Percentiles rank a stretch among this genome's conserved stretches.
Evolutionary conservation across 495 filamentous ascomycete species (phyloP).

Genomic region (Emericellopsis terricola): DNA sequence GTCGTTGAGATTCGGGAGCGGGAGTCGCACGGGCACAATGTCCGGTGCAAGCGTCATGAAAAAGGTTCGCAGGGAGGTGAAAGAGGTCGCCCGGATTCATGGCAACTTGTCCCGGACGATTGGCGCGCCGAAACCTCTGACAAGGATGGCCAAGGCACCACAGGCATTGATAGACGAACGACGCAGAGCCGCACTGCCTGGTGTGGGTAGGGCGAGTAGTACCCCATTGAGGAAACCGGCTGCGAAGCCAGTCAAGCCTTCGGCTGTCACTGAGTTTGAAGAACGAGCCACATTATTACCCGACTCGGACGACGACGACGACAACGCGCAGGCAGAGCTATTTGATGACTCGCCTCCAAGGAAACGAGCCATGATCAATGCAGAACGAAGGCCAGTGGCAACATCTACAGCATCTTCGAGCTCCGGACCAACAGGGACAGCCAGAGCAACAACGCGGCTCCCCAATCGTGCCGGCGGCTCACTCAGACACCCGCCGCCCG

Average conservation of each 20-base stretch:
- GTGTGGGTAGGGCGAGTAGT: no score
- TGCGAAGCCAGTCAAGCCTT: background rate
- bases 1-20: constrained; percentile 6
- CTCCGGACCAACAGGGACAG: no score
- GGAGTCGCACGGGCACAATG: constrained; percentile 12
- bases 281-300: constrained; percentile 6
- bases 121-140: background rate
- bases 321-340: no score
- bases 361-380: no score
- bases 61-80: constrained; percentile 12
- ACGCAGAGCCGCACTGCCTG: constrained; percentile 11
- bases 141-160: constrained; percentile 10
- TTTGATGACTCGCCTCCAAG: no score
- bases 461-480: no score
- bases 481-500: no score
- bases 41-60: constrained; percentile 8
- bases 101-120: background rate
- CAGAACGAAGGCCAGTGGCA: no score
- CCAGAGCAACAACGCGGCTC: no score
- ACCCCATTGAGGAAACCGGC: constrained; percentile 1
- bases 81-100: constrained; percentile 7
- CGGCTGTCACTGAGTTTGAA: background rate
- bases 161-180: constrained; percentile 16
- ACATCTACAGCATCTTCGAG: no score
- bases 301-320: constrained; percentile 1